phyloP scores from a whole-genome alignment of 2,329 filamentous ascomycete species.

The Alternaria conjuncta region DNA sequence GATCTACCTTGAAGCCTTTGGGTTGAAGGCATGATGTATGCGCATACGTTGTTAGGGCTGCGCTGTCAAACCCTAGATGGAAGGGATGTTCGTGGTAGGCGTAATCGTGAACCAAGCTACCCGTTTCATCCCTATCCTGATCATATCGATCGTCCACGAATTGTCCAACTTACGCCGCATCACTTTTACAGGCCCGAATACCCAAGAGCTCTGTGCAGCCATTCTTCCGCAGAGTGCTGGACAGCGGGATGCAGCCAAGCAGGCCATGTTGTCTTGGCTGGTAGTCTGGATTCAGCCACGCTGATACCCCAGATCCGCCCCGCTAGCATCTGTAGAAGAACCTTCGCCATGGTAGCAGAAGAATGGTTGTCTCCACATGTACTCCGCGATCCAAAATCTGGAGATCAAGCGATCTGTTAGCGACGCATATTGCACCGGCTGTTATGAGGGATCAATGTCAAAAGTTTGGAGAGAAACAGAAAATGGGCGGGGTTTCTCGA shows the following conservation, averaged over 20 bases:
- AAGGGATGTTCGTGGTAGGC: constrained; percentile 11
- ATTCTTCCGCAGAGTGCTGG: constrained; percentile 13
- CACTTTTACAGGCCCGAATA: background rate
- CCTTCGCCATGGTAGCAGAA: constrained; percentile 4
- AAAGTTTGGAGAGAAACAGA: background rate
- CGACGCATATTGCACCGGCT: background rate
- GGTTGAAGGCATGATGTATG: constrained; percentile 1
- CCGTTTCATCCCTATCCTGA: constrained; percentile 4
- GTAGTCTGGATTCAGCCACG: constrained; percentile 45
- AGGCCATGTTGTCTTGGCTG: constrained; percentile 33
- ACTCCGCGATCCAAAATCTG: background rate
- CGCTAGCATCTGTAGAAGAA: constrained; percentile 4
- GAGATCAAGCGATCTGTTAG: background rate
- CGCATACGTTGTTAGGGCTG: background rate
- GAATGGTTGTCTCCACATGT: constrained; percentile 1
- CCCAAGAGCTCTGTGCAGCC: background rate
- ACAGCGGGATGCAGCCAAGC: constrained; percentile 35
- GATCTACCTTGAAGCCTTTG: constrained; percentile 8
- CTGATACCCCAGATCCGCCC: constrained; percentile 30
- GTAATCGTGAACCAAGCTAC: constrained; percentile 2
- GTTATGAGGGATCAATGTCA: background rate
- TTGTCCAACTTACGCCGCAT: background rate
- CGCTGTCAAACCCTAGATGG: background rate
- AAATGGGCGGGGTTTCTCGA: constrained; percentile 1
- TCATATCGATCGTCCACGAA: background rate